These are phyloP conservation scores for Talaromyces albobiverticillius DNA, from an alignment of 2,329 filamentous ascomycete genomes.

Conservation along the genomic window DNA sequence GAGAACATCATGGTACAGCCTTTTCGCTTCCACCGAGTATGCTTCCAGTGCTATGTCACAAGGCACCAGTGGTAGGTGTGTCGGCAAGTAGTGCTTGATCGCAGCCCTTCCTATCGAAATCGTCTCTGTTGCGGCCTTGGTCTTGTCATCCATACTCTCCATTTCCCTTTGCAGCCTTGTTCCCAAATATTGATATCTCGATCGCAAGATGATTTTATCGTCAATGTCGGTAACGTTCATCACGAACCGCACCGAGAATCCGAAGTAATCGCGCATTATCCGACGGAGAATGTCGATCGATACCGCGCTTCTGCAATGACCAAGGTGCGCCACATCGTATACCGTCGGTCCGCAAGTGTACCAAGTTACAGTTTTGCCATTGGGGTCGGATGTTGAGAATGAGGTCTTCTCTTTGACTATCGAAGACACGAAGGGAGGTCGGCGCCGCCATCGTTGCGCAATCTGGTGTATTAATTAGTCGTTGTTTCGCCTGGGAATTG, in stretches of 20 bases:
- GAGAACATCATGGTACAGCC: slow-evolving; percentile 54
- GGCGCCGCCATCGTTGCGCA: not conserved
- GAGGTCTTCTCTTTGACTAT: not conserved
- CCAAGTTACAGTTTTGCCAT: slow-evolving; percentile 60
- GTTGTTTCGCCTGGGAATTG: not conserved
- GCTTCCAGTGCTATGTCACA: slow-evolving; percentile 43
- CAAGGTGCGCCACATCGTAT: slow-evolving; percentile 77
- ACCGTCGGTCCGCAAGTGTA: slow-evolving; percentile 81
- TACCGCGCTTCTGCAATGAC: slow-evolving; percentile 87
- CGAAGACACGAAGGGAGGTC: not conserved
- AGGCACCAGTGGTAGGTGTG: slow-evolving; percentile 60
- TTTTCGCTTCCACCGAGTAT: slow-evolving; percentile 48
- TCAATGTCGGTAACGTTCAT: slow-evolving; percentile 91
- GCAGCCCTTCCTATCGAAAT: slow-evolving; percentile 49
- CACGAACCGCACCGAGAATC: slow-evolving; percentile 77
- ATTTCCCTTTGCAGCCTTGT: slow-evolving; percentile 59
- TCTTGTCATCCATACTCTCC: slow-evolving; percentile 28
- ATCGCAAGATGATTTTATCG: slow-evolving; percentile 66
- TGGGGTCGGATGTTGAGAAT: slow-evolving; percentile 1
- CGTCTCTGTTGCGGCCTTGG: slow-evolving; percentile 44
- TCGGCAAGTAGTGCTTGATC: slow-evolving; percentile 58
- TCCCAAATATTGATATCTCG: slow-evolving; percentile 75
- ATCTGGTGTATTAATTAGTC: slow-evolving; percentile 3
- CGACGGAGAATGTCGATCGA: slow-evolving; percentile 83
- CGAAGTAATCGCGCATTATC: slow-evolving; percentile 78